phyloP scores from a whole-genome alignment of 208 protist species.

The Crithidia sp. region DNA sequence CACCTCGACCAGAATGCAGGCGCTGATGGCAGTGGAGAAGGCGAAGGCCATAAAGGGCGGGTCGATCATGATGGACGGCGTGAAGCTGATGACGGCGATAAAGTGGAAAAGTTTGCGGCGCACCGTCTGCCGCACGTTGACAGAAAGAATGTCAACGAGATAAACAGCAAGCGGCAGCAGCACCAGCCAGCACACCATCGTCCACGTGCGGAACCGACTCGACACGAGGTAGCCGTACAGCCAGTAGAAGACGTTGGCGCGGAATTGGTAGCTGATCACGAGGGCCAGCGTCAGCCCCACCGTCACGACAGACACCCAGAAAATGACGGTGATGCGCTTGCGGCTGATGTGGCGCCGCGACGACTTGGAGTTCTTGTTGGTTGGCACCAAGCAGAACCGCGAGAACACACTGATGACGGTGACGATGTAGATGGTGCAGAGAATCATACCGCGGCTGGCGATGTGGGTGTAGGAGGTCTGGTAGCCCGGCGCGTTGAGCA shows the following conservation, averaged over 20 bases:
- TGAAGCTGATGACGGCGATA: constrained; percentile 81
- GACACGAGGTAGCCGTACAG: constrained; percentile 66
- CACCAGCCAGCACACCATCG: constrained; percentile 56
- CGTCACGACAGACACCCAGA: constrained; percentile 51
- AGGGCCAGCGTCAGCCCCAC: constrained; percentile 32
- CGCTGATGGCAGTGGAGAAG: constrained; percentile 64
- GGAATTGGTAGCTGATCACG: constrained; percentile 63
- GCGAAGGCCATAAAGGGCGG: constrained; percentile 84
- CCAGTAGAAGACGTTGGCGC: constrained; percentile 69
- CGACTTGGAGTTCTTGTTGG: constrained; percentile 81
- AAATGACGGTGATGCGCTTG: constrained; percentile 68
- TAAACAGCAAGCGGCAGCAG: constrained; percentile 62
- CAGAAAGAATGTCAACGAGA: constrained; percentile 54
- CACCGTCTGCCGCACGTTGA: constrained; percentile 51
- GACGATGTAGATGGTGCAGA: constrained; percentile 64
- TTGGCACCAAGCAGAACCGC: constrained; percentile 54
- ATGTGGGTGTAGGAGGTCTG: constrained; percentile 80
- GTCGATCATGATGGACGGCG: constrained; percentile 76
- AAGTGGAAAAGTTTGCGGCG: constrained; percentile 91
- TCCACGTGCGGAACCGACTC: constrained; percentile 63
- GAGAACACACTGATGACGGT: constrained; percentile 45
- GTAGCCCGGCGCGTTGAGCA: constrained; percentile 51
- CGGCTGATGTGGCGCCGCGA: constrained; percentile 59
- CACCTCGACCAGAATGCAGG: constrained; percentile 66
- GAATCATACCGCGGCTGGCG: constrained; percentile 61